Base-by-base conservation (phyloP, 805 yeast genomes). In the Yarrowia sp. region DNA sequence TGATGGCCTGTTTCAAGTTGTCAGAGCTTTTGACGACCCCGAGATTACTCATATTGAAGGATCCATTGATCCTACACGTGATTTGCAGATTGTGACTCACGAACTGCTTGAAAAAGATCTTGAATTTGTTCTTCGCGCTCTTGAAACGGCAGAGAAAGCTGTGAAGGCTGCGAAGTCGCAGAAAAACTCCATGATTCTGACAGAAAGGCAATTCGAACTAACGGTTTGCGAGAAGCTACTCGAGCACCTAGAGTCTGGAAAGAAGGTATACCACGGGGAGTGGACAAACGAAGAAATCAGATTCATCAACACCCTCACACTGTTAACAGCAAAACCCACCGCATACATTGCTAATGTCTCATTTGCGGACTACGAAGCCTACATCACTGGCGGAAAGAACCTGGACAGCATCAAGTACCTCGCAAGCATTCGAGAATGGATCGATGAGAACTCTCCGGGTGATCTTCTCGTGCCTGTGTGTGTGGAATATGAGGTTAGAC, bases 301-400 rank as follows among this genome's bases (percentile, higher is more conserved):
- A 36, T 80, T 88, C 60, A 83, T 91, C 67, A 91, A 90, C 77
- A 82, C 84, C 43, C 85, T 90, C 80, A 88, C 86, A 73, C 84
- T 92, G 63, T 78, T 92, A 61, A 92, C 97, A 0, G 92, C 97
- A 3, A 92, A 92, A 75, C 97, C 97, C n/a, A 86, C 93, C 1
- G 85, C 92, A 15, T 87, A 88, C 70, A 76, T 92, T 58, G 82
- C 91, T 69, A 92, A 92, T 73, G 87, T 91, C 19, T 87, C 87
- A 64, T 88, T 87, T 71, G 83, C 82, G 56, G 97, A 92, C 75
- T 92, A 84, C 75, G 69, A 56, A 13, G 76, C 85, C 14, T 69
- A 71, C 49, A 71, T 72, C 73, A 80, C 49, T 81, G 84, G 71
- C 3, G 20, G 53, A 13, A 20, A 14, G 3, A n/a, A 46, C 9